A percentile compares a stretch with the other conserved stretches of the same genome.
Evolutionary conservation across 768 basidiomycete species (phyloP).

Genomic region (Pluteus cervinus): DNA sequence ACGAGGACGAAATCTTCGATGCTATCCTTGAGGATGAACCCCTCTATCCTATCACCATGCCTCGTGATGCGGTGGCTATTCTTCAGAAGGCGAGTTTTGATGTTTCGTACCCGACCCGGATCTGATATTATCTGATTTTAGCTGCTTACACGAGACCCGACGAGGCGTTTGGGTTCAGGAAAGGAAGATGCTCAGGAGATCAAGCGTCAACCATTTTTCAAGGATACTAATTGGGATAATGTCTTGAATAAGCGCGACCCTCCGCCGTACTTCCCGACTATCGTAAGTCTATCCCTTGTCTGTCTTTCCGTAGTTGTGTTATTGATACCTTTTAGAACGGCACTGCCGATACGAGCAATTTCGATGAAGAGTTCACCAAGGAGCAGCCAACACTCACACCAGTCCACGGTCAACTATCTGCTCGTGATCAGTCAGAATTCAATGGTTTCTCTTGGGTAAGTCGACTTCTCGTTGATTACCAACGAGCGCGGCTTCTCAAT

Average conservation of each 20-base stretch:
- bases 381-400: constrained; percentile 98
- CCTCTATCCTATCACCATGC: constrained; percentile 99
- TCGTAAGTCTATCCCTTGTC: constrained; percentile 48
- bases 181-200: constrained; percentile 95
- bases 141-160: constrained; percentile 90
- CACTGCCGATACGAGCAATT: constrained; percentile 86
- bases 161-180: constrained; percentile 83
- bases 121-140: constrained; percentile 21
- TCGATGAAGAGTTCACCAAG: constrained; percentile 94
- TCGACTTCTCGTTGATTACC: not conserved
- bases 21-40: constrained; percentile 98
- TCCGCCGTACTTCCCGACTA: constrained; percentile 94
- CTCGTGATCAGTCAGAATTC: constrained; percentile 92
- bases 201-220: constrained; percentile 97
- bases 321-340: constrained; percentile 48
- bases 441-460: constrained; percentile 93
- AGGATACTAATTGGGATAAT: constrained; percentile 95
- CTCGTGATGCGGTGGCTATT: constrained; percentile 91
- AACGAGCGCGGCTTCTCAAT: constrained; percentile 6
- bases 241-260: constrained; percentile 97
- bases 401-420: constrained; percentile 88
- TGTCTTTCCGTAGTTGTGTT: not conserved
- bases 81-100: constrained; percentile 70
- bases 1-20: constrained; percentile 99
- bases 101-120: not conserved